phyloP scores from a whole-genome alignment of 208 protist genomes.

The Leishmania gerbilli region DNA sequence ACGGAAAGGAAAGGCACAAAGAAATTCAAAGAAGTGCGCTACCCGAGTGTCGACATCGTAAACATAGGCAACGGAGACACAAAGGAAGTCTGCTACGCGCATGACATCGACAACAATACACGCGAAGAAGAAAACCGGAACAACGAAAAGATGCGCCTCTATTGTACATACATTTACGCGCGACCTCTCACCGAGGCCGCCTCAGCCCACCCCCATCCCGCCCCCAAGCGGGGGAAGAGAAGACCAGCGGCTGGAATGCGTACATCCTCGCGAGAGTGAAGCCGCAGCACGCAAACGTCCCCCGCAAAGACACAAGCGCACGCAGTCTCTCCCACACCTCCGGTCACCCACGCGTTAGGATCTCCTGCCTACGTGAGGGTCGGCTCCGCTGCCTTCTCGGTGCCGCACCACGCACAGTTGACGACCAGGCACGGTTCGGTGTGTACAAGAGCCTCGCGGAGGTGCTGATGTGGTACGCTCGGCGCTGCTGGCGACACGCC shows the following conservation, averaged over 20 bases:
- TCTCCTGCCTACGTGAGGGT: neutral
- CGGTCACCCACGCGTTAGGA: neutral
- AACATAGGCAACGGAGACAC: neutral
- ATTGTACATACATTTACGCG: neutral
- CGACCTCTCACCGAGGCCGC: neutral
- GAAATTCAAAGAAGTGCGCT: neutral
- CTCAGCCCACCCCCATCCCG: neutral
- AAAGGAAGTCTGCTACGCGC: neutral
- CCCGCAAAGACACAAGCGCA: neutral
- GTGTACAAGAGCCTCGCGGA: constrained; percentile 24
- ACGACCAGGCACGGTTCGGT: constrained; percentile 63
- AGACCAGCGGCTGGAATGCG: neutral
- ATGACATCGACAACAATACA: neutral
- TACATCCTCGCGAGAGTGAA: neutral
- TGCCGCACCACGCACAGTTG: constrained; percentile 76
- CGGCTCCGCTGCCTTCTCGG: constrained; percentile 29
- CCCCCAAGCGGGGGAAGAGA: neutral
- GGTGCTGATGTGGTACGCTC: neutral
- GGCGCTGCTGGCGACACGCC: neutral
- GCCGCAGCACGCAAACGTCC: neutral
- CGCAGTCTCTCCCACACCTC: neutral
- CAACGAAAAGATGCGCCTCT: neutral
- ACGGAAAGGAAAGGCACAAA: too few species aligned
- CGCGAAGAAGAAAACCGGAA: neutral
- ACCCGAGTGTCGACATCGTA: neutral